Conservation (phyloP, 1,284 basidiomycete species). For the Mycena sp. region DNA sequence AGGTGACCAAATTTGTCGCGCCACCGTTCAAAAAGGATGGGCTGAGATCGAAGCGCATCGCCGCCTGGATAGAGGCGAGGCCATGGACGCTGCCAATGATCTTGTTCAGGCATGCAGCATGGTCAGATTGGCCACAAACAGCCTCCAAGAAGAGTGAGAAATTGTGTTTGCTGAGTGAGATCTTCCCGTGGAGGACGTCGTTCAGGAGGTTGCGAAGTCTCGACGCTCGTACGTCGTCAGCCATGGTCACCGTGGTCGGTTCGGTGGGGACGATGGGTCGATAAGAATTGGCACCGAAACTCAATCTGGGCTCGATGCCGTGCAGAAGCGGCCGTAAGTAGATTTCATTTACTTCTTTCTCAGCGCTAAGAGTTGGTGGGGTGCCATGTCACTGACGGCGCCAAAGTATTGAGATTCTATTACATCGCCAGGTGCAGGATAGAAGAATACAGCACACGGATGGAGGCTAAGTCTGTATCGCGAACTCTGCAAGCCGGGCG, state of each 20-base stretch:
- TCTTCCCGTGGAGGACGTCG: not conserved
- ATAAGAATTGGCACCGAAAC: too few species aligned
- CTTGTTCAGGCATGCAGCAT: slow-evolving; percentile 49
- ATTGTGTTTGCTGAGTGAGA: not conserved
- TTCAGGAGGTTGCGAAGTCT: too few species aligned
- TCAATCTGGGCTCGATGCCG: not conserved
- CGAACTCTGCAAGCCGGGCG: not conserved
- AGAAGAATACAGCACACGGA: too few species aligned
- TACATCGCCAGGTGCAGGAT: not conserved
- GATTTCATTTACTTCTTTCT: slow-evolving; percentile 6
- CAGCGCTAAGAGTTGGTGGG: too few species aligned
- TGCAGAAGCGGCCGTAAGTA: not conserved
- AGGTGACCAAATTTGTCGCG: slow-evolving; percentile 49
- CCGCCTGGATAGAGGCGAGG: slow-evolving; percentile 50
- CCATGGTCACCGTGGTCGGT: not conserved
- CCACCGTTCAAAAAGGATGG: slow-evolving; percentile 55
- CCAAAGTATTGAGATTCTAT: not conserved
- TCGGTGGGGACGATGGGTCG: not conserved
- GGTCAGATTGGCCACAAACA: slow-evolving; percentile 52
- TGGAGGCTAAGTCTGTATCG: too few species aligned
- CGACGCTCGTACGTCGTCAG: too few species aligned
- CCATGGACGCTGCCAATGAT: slow-evolving; percentile 53
- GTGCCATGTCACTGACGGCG: too few species aligned
- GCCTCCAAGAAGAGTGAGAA: slow-evolving; percentile 55
- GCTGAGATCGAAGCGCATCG: slow-evolving; percentile 55